These are phyloP conservation scores for Gaeumannomyces sp. DNA, from an alignment of 2,329 filamentous ascomycete species.

Conservation along the genomic window DNA sequence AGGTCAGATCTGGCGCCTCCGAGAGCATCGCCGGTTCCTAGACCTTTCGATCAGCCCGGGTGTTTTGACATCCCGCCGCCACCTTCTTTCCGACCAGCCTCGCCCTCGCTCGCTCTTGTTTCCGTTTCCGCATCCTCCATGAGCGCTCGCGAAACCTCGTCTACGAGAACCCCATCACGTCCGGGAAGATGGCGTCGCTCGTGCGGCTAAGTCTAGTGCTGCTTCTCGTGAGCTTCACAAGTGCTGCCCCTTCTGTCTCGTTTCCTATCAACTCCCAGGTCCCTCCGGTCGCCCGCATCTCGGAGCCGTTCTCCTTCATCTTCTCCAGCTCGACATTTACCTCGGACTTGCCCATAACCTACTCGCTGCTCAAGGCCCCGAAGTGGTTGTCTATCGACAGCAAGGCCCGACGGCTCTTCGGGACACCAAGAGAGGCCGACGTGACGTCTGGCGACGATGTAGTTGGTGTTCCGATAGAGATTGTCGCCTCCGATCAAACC, in stretches of 20 bases:
- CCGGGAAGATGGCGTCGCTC: not conserved
- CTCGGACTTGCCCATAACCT: conserved; percentile 54
- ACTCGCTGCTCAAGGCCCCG: conserved; percentile 60
- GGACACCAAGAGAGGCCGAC: conserved; percentile 56
- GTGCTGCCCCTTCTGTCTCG: conserved; percentile 35
- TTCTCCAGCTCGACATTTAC: conserved; percentile 71
- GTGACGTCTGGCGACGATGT: conserved; percentile 38
- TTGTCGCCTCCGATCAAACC: conserved; percentile 63
- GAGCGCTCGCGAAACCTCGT: not conserved
- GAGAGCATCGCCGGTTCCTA: not conserved
- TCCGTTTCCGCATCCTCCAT: not conserved
- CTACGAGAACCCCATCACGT: not conserved
- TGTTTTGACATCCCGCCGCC: not conserved
- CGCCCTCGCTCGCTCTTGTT: not conserved
- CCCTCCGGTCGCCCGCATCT: conserved; percentile 68
- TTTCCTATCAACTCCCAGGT: conserved; percentile 84
- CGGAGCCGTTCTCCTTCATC: conserved; percentile 60
- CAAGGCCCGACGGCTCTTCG: conserved; percentile 57
- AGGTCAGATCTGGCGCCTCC: not conserved
- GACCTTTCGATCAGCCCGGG: not conserved
- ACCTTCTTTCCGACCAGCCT: not conserved
- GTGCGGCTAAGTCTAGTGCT: conserved; percentile 23
- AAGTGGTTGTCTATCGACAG: conserved; percentile 70
- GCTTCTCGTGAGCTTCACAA: conserved; percentile 24
- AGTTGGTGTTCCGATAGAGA: conserved; percentile 54